Base-by-base conservation (phyloP, 2,329 filamentous ascomycete genomes). In the Talaromyces atroroseus region DNA sequence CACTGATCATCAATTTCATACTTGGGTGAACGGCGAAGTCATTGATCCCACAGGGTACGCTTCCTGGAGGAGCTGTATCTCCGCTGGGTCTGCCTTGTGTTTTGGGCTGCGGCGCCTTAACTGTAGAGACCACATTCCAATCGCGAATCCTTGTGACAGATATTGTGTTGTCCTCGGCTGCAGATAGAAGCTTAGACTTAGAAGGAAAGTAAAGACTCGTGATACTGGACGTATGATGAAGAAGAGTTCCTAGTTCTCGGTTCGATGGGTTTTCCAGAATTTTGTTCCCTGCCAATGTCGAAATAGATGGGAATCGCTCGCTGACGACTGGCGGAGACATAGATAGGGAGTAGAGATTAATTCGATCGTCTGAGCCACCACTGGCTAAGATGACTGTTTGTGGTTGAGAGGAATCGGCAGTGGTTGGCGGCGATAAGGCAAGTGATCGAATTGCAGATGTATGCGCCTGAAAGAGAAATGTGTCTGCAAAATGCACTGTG, bases 381-480 rank as follows among this genome's bases (percentile, higher is more conserved):
- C 89, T 95, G 12, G 94, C 94, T 49, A 99, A 83, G 63, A 94
- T 86, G 50, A 96, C 82, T 70, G 94, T 96, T 68, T 90, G 87
- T n/a, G 86, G 61, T 79, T 83, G 12, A 77, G 79, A 56, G 77
- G 69, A 67, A 58, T 73, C 68, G 40, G 68, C 65, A 20, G 80
- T 81, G 12, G 89, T 89, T 0, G 88, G 79, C 2, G 88, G 87
- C 8, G 92, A 96, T 59, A 96, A 75, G 23, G 92, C 90, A 34
- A 99, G 80, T 69, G 90, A 95, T 65, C 91, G 88, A 69, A 99
- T 90, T 4, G 94, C 87, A 12, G 92, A 95, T 56, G 85, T 82
- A 75, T 99, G 94, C 14, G 94, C 92, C 68, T 92, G 90, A 82
- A 99, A 96, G 57, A 99, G 82, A 72, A 99, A 99, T 0, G 89